Percentiles rank a stretch among this genome's conserved stretches.
Evolutionary conservation across 495 filamentous ascomycete genomes (phyloP).

Genomic region (Podospora sp.): DNA sequence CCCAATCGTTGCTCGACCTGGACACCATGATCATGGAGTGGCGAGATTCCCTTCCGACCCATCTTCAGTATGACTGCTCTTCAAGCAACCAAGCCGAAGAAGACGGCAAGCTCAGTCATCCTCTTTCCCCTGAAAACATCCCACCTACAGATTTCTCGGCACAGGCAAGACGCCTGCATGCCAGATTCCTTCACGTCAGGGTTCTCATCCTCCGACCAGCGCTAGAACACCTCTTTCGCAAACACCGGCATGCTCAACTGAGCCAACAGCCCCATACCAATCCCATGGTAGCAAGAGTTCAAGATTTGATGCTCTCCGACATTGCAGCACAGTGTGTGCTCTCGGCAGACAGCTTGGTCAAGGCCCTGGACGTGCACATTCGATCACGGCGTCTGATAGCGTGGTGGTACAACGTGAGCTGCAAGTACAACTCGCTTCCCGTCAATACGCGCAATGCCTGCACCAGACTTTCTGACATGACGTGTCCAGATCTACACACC

Average conservation of each 20-base stretch:
- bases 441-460: not conserved
- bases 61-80: conserved; percentile 4
- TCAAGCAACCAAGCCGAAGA: not conserved
- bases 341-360: conserved; percentile 11
- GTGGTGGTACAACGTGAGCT: not conserved
- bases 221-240: conserved; percentile 9
- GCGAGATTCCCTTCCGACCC: not conserved
- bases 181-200: conserved; percentile 11
- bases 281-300: conserved; percentile 5
- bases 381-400: not conserved
- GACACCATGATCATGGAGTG: conserved; percentile 16
- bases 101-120: no score
- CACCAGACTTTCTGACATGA: no score
- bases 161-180: conserved; percentile 10
- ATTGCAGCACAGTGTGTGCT: conserved; percentile 14
- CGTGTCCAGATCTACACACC: not conserved
- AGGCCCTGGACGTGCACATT: conserved; percentile 6
- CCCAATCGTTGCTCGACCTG: conserved; percentile 11
- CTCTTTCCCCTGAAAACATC: not conserved
- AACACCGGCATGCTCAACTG: not conserved
- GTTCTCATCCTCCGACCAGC: conserved; percentile 15
- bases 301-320: conserved; percentile 10
- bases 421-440: not conserved
- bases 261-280: not conserved
- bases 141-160: conserved; percentile 1